A percentile compares a stretch with the other conserved stretches of the same genome.
phyloP scores from a whole-genome alignment of 2,329 filamentous ascomycete species.

The Seiridium unicorne region DNA sequence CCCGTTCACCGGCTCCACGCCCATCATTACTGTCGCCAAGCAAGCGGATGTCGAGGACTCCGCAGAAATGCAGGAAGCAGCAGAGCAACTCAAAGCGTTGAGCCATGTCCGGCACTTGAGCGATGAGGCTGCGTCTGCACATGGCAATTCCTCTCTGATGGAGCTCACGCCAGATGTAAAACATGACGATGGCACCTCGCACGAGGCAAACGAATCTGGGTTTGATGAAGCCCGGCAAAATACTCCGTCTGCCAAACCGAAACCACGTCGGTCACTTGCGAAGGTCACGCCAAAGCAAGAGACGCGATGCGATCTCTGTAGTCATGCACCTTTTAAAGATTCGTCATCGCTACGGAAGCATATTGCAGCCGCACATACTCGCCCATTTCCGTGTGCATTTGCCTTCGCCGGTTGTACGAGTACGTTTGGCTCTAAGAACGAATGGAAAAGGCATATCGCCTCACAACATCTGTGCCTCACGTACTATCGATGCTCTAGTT shows the following conservation, averaged over 20 bases:
- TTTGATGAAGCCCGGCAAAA: conserved; percentile 36
- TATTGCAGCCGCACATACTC: conserved; percentile 65
- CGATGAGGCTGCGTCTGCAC: conserved; percentile 35
- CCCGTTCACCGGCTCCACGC: conserved; percentile 21
- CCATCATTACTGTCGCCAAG: conserved; percentile 28
- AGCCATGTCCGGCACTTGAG: conserved; percentile 60
- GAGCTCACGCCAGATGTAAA: conserved; percentile 27
- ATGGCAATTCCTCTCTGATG: conserved; percentile 18
- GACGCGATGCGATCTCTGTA: conserved; percentile 60
- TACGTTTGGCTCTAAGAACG: conserved; percentile 89
- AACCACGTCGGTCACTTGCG: conserved; percentile 46
- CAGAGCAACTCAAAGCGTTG: conserved; percentile 64
- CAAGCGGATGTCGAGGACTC: conserved; percentile 59
- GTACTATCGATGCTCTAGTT: conserved; percentile 64
- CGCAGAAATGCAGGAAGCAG: conserved; percentile 68
- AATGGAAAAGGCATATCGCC: conserved; percentile 94
- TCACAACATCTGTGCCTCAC: conserved; percentile 80
- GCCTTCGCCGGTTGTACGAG: conserved; percentile 79
- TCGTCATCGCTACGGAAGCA: conserved; percentile 65
- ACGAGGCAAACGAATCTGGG: conserved; percentile 36
- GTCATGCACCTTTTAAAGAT: conserved; percentile 65
- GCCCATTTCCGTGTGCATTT: conserved; percentile 83
- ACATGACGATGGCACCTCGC: conserved; percentile 41
- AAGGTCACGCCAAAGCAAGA: conserved; percentile 55
- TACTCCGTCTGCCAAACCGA: conserved; percentile 36